Evolutionary conservation across 352 stramenopile genomes (phyloP).

Genomic region (Pythium volutum): DNA sequence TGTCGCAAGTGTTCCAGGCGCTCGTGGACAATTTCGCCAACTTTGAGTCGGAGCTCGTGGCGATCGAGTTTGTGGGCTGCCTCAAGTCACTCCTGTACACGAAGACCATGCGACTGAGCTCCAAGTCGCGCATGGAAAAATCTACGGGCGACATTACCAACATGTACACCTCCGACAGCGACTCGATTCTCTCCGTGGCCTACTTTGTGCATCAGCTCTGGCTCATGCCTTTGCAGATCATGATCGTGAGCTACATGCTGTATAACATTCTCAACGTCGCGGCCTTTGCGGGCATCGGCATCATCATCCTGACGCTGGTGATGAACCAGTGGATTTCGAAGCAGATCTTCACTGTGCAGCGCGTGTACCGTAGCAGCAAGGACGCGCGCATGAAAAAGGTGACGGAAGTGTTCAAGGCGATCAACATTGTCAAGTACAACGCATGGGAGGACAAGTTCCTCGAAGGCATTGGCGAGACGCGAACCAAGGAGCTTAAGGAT

Average conservation of each 20-base stretch:
- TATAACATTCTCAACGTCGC: constrained; percentile 33
- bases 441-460: constrained; percentile 83
- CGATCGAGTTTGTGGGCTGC: constrained; percentile 56
- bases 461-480: constrained; percentile 39
- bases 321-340: constrained; percentile 42
- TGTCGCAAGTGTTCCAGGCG: constrained; percentile 58
- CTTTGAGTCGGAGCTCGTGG: constrained; percentile 57
- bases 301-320: constrained; percentile 36
- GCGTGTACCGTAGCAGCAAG: constrained; percentile 11
- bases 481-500: constrained; percentile 18
- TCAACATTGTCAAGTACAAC: constrained; percentile 93
- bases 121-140: constrained; percentile 30
- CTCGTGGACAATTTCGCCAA: constrained; percentile 64
- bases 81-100: constrained; percentile 77
- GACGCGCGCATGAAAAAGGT: constrained; percentile 42
- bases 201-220: constrained; percentile 71
- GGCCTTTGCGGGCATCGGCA: constrained; percentile 38
- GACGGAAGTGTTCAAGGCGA: constrained; percentile 57
- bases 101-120: constrained; percentile 54
- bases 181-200: constrained; percentile 51
- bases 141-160: constrained; percentile 46
- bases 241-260: constrained; percentile 35
- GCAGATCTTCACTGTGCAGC: constrained; percentile 18
- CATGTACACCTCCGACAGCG: constrained; percentile 62
- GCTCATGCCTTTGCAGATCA: constrained; percentile 56